Percentiles rank a stretch among this genome's conserved stretches.
phyloP scores from a whole-genome alignment of 2,329 filamentous ascomycete species.

The Allantophomopsis cytisporea region DNA sequence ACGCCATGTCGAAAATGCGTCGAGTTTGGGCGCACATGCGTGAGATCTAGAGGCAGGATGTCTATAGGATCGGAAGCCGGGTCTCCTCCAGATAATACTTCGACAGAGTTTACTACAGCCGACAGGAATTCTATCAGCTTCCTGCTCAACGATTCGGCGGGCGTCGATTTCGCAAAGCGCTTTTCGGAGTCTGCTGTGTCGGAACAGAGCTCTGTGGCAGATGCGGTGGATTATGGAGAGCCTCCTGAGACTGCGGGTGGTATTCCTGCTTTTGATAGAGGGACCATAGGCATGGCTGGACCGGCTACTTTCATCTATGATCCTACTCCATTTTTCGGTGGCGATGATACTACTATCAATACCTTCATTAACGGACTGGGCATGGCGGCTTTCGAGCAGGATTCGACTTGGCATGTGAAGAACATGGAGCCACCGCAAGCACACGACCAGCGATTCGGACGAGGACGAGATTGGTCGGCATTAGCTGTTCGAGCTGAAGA shows the following conservation, averaged over 20 bases:
- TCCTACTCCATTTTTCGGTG: constrained; percentile 3
- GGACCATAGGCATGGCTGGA: background rate
- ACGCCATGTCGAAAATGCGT: constrained; percentile 17
- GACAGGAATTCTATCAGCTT: constrained; percentile 19
- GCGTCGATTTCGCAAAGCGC: constrained; percentile 15
- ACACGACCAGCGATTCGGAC: constrained; percentile 8
- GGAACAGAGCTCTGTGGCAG: constrained; percentile 7
- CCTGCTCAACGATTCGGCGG: constrained; percentile 14
- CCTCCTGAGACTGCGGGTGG: background rate
- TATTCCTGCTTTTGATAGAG: background rate
- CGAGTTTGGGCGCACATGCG: constrained; percentile 13
- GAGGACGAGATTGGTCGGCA: constrained; percentile 3
- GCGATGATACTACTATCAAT: constrained; percentile 9
- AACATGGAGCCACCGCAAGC: too few relatives aligned
- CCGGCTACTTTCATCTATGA: constrained; percentile 2
- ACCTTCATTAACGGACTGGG: constrained; percentile 13
- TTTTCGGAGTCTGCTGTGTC: constrained; percentile 14
- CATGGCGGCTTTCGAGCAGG: constrained; percentile 13
- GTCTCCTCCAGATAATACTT: constrained; percentile 5
- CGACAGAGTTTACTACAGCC: constrained; percentile 9
- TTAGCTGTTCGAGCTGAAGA: constrained; percentile 14
- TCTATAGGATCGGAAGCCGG: constrained; percentile 14
- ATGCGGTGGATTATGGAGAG: background rate
- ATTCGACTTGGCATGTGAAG: constrained; percentile 1
- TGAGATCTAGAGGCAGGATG: too few relatives aligned